Conservation (phyloP, 1,284 basidiomycete species). For the Grifola frondosa region DNA sequence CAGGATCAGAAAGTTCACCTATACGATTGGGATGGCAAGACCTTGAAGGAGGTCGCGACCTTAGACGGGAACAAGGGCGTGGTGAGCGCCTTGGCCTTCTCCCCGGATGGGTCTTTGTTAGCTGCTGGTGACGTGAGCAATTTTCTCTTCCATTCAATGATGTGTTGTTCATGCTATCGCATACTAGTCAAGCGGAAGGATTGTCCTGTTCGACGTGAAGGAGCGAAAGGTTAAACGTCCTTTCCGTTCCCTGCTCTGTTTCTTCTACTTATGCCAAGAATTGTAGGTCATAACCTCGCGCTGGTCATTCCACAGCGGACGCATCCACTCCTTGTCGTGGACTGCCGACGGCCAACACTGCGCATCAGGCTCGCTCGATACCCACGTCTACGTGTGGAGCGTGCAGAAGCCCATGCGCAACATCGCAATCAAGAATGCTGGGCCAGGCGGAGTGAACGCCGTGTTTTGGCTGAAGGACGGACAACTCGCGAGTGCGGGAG, state of each 20-base stretch:
- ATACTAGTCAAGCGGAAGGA: slow-evolving; percentile 72
- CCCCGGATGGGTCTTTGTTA: slow-evolving; percentile 72
- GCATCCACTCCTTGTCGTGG: slow-evolving; percentile 81
- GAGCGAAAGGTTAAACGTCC: slow-evolving; percentile 54
- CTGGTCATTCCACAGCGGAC: slow-evolving; percentile 89
- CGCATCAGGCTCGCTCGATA: slow-evolving; percentile 89
- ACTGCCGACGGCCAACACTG: slow-evolving; percentile 73
- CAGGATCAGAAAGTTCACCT: slow-evolving; percentile 78
- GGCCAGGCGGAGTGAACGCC: slow-evolving; percentile 77
- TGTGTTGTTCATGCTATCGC: neutral
- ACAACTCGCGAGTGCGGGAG: slow-evolving; percentile 73
- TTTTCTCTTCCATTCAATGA: neutral
- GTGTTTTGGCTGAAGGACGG: slow-evolving; percentile 75
- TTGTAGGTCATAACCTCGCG: slow-evolving; percentile 61
- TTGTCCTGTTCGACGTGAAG: slow-evolving; percentile 74
- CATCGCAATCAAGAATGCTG: slow-evolving; percentile 83
- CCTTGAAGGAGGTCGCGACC: slow-evolving; percentile 50
- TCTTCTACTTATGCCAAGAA: neutral
- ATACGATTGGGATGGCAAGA: slow-evolving; percentile 67
- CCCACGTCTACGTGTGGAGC: slow-evolving; percentile 89
- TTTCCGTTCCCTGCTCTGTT: neutral
- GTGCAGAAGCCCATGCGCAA: slow-evolving; percentile 77
- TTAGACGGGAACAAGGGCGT: slow-evolving; percentile 73
- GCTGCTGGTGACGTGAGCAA: slow-evolving; percentile 77
- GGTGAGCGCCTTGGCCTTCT: slow-evolving; percentile 81